phyloP scores from a whole-genome alignment of 78 protist genomes.

The Acrasis kona region DNA sequence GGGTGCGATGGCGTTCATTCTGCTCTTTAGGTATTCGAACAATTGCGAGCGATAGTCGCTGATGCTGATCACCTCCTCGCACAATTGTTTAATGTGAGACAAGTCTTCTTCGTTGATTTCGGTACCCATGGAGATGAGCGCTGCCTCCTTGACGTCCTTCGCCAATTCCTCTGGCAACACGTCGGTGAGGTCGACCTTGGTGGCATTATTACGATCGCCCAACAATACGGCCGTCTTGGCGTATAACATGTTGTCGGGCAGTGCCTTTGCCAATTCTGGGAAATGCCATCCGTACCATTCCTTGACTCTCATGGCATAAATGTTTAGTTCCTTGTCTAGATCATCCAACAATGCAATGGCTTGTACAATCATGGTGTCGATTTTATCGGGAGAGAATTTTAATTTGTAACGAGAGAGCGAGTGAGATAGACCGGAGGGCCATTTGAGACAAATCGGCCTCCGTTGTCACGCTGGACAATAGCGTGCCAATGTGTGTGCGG shows the following conservation, averaged over 20 bases:
- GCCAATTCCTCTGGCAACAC: slow-evolving; percentile 71
- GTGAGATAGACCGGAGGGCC: slow-evolving; percentile 92
- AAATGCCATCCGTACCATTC: slow-evolving; percentile 99
- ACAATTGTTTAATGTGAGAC: slow-evolving; percentile 63
- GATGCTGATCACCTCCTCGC: slow-evolving; percentile 65
- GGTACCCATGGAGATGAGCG: slow-evolving; percentile 35
- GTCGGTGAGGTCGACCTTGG: slow-evolving; percentile 52
- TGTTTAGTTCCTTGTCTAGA: slow-evolving; percentile 96
- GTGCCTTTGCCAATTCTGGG: slow-evolving; percentile 89
- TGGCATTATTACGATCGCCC: slow-evolving; percentile 15
- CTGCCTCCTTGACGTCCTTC: slow-evolving; percentile 42
- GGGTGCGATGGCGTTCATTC: slow-evolving; percentile 93
- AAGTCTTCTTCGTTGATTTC: slow-evolving; percentile 71
- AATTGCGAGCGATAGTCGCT: slow-evolving; percentile 80
- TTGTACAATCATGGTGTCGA: slow-evolving; percentile 97
- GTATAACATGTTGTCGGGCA: slow-evolving; percentile 70
- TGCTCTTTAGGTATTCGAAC: slow-evolving; percentile 75
- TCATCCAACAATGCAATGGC: slow-evolving; percentile 95
- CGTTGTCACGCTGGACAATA: slow-evolving; percentile 18
- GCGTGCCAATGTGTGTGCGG: slow-evolving; percentile 42
- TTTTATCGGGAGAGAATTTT: slow-evolving; percentile 96
- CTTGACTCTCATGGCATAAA: slow-evolving; percentile 92
- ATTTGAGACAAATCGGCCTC: slow-evolving; percentile 29
- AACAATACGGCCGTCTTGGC: slow-evolving; percentile 31
- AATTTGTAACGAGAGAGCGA: slow-evolving; percentile 86